Evolutionary conservation across 2,329 filamentous ascomycete genomes (phyloP), one percentile per base, ranked within the genome.

Genomic region (Aquanectria penicillioides): DNA sequence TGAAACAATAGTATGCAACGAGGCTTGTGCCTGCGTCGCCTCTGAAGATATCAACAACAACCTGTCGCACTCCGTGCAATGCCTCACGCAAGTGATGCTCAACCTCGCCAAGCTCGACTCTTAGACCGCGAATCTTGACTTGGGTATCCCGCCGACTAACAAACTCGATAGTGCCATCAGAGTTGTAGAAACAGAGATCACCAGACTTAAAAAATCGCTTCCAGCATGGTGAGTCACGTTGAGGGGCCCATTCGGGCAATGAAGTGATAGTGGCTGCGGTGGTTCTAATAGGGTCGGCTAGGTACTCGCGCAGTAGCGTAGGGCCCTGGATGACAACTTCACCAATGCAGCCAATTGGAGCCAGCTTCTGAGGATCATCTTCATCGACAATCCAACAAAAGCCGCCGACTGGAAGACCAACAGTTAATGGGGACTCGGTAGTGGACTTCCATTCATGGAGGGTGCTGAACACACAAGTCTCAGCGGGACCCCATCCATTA

Each of bases 121-220:
- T 26, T 22, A 46, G 41, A 2, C 41, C 41, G 5, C 41, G 26
- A 15, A 46, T 46, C 15, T 46, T 46, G 10, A 46, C 41, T 11
- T 46, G 41, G 3, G 41, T 46, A 15, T 46, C 41, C 17, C 33
- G 29, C 5, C 84, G 74, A 28, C 82, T 82, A 33, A 83, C 63
- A 50, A 76, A 81, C 0, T 70, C 61, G 8, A 83, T 68, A 15
- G 58, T 62, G 4, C 77, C 77, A 47, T 81, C 69, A 0, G 48
- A 25, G 22, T 71, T 57, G 22, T 74, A 73, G 13, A 61, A 57
- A 10, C 66, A 60, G 1, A 69, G 37, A 38, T 71, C 70, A 2
- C 69, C 69, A 1, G 69, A 69, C 33, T 66, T 65, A 31, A 67
- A 69, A 12, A 67, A 49, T 10, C 48, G 11, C 3, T 43, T 12